phyloP scores from a whole-genome alignment of 192 early-diverging fungal species.

The Backusella liffmaniae region DNA sequence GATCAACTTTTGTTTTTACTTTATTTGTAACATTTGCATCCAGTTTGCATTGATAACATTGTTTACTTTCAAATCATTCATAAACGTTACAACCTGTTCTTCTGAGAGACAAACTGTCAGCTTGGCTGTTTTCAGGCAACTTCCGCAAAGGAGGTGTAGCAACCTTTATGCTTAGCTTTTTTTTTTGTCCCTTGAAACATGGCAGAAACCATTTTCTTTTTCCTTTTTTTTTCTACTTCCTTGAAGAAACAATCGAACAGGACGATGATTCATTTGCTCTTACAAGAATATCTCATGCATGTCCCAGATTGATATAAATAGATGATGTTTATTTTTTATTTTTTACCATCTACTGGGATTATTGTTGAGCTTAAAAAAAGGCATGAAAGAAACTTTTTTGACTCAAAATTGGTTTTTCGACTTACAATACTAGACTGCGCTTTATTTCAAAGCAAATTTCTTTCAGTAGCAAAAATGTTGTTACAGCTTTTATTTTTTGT shows the following conservation, averaged over 20 bases:
- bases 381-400: no score
- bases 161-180: background rate
- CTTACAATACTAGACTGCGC: no score
- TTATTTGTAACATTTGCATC: background rate
- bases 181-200: background rate
- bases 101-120: background rate
- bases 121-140: background rate
- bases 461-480: no score
- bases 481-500: no score
- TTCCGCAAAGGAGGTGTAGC: background rate
- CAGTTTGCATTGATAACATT: background rate
- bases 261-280: background rate
- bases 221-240: background rate
- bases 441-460: no score
- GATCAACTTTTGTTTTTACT: background rate
- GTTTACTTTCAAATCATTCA: background rate
- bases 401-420: no score
- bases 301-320: no score
- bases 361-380: no score
- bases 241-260: background rate
- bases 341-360: background rate
- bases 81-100: background rate
- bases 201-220: background rate
- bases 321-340: background rate
- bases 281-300: background rate